These are phyloP conservation scores for Aspergillus quadrilineatus DNA, from an alignment of 2,329 filamentous ascomycete genomes.

Conservation along the genomic window DNA sequence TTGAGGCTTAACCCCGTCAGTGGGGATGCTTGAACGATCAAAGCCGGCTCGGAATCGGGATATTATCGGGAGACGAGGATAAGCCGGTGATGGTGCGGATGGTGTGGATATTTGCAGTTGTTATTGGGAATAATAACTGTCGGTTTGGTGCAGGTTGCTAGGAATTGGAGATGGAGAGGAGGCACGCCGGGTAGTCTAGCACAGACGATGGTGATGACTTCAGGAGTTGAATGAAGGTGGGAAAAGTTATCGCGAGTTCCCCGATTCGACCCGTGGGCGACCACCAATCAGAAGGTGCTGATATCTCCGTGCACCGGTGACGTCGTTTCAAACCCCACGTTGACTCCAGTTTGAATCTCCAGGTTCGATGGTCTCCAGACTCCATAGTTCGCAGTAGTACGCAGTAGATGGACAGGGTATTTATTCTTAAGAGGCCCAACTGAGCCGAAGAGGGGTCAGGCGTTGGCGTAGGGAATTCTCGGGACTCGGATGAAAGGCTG, in stretches of 20 bases:
- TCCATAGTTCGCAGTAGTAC: background rate
- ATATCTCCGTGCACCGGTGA: slow-evolving; percentile 19
- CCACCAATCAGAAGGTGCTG: slow-evolving; percentile 19
- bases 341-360: background rate
- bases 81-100: background rate
- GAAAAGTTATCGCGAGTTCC: slow-evolving; percentile 11
- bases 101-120: background rate
- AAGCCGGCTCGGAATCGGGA: background rate
- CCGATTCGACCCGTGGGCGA: slow-evolving; percentile 20
- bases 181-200: background rate
- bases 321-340: slow-evolving; percentile 15
- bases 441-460: background rate
- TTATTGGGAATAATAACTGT: background rate
- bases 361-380: background rate
- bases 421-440: background rate
- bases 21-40: background rate
- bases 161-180: background rate
- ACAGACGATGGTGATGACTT: slow-evolving; percentile 1
- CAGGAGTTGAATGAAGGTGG: slow-evolving; percentile 9
- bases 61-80: background rate
- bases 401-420: background rate
- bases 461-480: slow-evolving; percentile 14
- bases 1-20: background rate
- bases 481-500: slow-evolving; percentile 15
- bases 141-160: background rate